A percentile compares a stretch with the other conserved stretches of the same genome.
phyloP scores from a whole-genome alignment of 352 stramenopile genomes.

The Phytophthora fragariaefolia region DNA sequence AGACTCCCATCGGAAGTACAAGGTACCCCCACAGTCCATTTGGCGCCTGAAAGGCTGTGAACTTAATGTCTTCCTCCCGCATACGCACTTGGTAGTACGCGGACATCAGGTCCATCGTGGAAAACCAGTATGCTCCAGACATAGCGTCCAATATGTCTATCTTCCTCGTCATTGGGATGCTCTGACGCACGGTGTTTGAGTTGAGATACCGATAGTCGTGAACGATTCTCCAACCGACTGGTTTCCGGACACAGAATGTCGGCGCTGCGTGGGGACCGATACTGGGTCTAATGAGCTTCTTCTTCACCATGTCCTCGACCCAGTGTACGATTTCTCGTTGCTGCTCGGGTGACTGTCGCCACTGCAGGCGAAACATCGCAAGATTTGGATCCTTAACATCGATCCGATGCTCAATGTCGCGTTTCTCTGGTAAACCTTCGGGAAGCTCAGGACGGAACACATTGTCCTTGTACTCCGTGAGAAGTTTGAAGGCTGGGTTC shows the following conservation, averaged over 20 bases:
- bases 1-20: slow-evolving; percentile 8
- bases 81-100: slow-evolving; percentile 37
- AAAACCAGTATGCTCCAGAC: slow-evolving; percentile 22
- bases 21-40: slow-evolving; percentile 16
- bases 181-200: slow-evolving; percentile 4
- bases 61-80: slow-evolving; percentile 25
- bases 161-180: slow-evolving; percentile 27
- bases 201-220: slow-evolving; percentile 28
- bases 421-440: slow-evolving; percentile 11
- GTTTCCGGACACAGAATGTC: slow-evolving; percentile 31
- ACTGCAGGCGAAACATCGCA: slow-evolving; percentile 17
- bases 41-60: slow-evolving; percentile 21
- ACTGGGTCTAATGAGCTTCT: slow-evolving; percentile 13
- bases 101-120: slow-evolving; percentile 27
- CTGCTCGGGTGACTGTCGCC: slow-evolving; percentile 20
- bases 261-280: slow-evolving; percentile 8
- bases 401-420: slow-evolving; percentile 10
- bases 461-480: slow-evolving; percentile 9
- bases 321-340: slow-evolving; percentile 7
- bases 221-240: slow-evolving; percentile 30
- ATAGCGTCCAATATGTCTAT: slow-evolving; percentile 27
- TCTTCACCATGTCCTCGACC: slow-evolving; percentile 9
- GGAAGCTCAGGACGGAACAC: slow-evolving; percentile 11
- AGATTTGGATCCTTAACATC: slow-evolving; percentile 9
- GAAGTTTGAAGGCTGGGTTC: slow-evolving; percentile 13